Evolutionary conservation across 192 early-diverging fungal genomes (phyloP).

Genomic region (Chytriomyces hyalinus): DNA sequence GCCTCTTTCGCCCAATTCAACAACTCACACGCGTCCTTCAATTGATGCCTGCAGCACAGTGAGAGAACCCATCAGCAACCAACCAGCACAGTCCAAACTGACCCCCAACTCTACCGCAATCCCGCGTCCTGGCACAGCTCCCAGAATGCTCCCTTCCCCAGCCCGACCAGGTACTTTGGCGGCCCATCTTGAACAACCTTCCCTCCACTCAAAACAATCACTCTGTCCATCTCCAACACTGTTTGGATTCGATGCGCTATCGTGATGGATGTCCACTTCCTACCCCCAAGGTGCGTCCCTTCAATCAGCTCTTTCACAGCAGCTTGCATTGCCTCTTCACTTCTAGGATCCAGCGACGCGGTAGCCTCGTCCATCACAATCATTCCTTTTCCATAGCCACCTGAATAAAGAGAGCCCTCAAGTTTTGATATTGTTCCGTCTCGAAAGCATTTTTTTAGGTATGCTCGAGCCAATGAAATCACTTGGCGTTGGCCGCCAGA

Average conservation of each 20-base stretch:
- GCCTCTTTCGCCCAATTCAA: too few species aligned
- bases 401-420: background rate
- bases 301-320: conserved; percentile 73
- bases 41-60: too few species aligned
- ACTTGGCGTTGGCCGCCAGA: conserved; percentile 80
- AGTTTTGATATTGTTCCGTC: background rate
- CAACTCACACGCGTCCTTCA: too few species aligned
- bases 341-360: conserved; percentile 82
- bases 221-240: conserved; percentile 43
- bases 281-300: conserved; percentile 63
- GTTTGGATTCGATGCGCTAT: conserved; percentile 80
- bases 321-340: conserved; percentile 80
- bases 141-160: conserved; percentile 11
- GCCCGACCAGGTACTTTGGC: conserved; percentile 54
- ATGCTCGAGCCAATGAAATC: conserved; percentile 56
- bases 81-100: too few species aligned
- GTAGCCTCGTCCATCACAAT: conserved; percentile 71
- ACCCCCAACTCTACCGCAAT: too few species aligned
- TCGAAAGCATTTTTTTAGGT: conserved; percentile 32
- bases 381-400: conserved; percentile 43
- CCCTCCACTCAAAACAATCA: conserved; percentile 55
- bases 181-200: conserved; percentile 55
- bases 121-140: conserved; percentile 11
- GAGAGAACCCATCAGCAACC: too few species aligned
- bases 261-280: conserved; percentile 72